Percentiles rank a stretch among this genome's conserved stretches.
These are phyloP conservation scores for Penicillium lividum DNA, from an alignment of 495 filamentous ascomycete genomes.

Conservation along the genomic window DNA sequence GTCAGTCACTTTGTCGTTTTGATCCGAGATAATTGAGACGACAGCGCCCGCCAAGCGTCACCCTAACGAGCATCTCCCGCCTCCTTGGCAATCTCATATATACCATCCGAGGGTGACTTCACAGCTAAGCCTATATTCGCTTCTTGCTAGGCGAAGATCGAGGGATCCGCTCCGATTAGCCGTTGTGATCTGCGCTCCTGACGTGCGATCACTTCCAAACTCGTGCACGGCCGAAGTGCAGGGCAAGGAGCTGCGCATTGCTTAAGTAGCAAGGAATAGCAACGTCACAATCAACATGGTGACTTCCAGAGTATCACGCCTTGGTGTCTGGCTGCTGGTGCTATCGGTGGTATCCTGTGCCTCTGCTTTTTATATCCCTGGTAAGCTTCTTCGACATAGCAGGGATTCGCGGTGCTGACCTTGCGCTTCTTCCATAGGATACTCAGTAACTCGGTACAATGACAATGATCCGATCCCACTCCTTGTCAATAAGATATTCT, in stretches of 20 bases:
- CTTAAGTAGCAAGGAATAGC: constrained; percentile 20
- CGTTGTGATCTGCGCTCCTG: constrained; percentile 21
- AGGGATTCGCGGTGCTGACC: constrained; percentile 22
- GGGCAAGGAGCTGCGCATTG: constrained; percentile 18
- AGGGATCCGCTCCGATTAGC: constrained; percentile 10
- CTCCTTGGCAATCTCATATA: constrained; percentile 1
- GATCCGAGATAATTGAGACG: background rate
- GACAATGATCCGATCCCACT: constrained; percentile 81
- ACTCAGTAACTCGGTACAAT: constrained; percentile 77
- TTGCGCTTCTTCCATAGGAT: constrained; percentile 46
- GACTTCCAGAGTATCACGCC: constrained; percentile 24
- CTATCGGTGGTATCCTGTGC: constrained; percentile 41
- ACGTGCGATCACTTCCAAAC: constrained; percentile 10
- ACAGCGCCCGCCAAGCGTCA: constrained; percentile 4
- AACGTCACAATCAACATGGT: constrained; percentile 33
- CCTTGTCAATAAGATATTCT: constrained; percentile 95
- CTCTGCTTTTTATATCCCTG: constrained; percentile 77
- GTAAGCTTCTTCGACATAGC: constrained; percentile 42
- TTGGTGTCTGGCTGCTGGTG: constrained; percentile 38
- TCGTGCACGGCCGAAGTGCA: constrained; percentile 14
- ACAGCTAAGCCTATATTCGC: background rate
- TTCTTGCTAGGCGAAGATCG: background rate
- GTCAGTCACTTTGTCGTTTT: background rate
- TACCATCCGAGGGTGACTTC: background rate
- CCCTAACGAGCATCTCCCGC: constrained; percentile 2